Percentiles rank a stretch among this genome's conserved stretches.
Evolutionary conservation across 2,329 filamentous ascomycete genomes (phyloP).

Genomic region (Colletotrichum lini): DNA sequence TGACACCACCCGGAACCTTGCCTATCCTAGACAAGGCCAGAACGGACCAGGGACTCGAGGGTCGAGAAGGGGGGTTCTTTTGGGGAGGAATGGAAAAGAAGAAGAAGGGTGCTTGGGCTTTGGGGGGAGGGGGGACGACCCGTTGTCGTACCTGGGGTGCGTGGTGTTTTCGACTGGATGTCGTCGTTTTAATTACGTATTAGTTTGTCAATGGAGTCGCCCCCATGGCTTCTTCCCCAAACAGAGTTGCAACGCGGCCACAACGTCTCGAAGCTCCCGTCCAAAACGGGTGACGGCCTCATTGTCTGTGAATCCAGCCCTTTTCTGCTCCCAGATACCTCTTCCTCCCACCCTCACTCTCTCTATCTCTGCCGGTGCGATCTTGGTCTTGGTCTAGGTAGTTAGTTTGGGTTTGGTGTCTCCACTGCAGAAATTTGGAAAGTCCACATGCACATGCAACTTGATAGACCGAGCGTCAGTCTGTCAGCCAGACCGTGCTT

Average conservation of each 20-base stretch:
- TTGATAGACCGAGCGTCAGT: slow-evolving; percentile 1
- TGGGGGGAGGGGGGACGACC: background rate
- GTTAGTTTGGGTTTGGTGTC: background rate
- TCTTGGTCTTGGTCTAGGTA: background rate
- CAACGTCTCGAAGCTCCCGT: slow-evolving; percentile 6
- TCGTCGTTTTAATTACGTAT: slow-evolving; percentile 44
- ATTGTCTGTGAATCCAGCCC: background rate
- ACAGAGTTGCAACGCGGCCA: slow-evolving; percentile 15
- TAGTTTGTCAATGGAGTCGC: slow-evolving; percentile 37
- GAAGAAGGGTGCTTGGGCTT: background rate
- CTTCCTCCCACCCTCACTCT: background rate
- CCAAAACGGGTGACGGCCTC: slow-evolving; percentile 3
- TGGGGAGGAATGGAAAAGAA: background rate
- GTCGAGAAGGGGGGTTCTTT: slow-evolving; percentile 1
- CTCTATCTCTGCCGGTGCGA: too few species aligned
- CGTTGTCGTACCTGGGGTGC: slow-evolving; percentile 23
- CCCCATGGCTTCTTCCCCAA: slow-evolving; percentile 6
- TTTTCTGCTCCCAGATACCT: too few species aligned
- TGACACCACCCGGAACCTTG: slow-evolving; percentile 32
- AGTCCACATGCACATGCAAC: slow-evolving; percentile 22
- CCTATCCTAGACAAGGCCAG: slow-evolving; percentile 30
- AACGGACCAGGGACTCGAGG: background rate
- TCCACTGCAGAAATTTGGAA: slow-evolving; percentile 1
- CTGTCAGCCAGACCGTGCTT: slow-evolving; percentile 13
- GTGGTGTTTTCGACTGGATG: slow-evolving; percentile 39